Evolutionary conservation across 1,139 yeast genomes (phyloP), one percentile per base, ranked within the genome.

Genomic region (Diutina sp.): DNA sequence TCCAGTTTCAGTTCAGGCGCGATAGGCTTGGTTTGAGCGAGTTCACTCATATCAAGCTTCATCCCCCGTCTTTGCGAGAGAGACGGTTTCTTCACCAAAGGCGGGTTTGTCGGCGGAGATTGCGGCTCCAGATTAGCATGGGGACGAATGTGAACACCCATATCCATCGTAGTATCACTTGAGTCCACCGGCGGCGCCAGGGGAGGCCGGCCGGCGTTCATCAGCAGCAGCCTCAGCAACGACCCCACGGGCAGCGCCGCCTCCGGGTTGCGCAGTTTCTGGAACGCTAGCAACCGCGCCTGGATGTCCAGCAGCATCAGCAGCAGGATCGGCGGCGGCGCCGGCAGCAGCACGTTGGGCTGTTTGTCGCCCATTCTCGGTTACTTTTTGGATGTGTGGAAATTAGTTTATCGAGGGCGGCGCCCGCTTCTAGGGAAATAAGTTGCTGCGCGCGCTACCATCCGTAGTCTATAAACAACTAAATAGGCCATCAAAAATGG

Each of bases 251-350:
- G 51, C 25, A 44, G 46, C 18, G 41, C 41, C 44, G 18, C 45
- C 44, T 50, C 53, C 14, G 18, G 14, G 18, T 32, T 30, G 28
- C 44, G 44, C 53, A 30, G 53, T 64, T 80, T 82, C 65, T 86
- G 93, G 62, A 86, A 85, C 0, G 91, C 91, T 69, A 85, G 70
- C 55, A 87, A 74, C 61, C 90, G 73, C 1, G 93, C 95, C 68
- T 86, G 93, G 57, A 86, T 77, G 61, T 84, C 89, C 44, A 21
- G 21, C 25, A 16, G 16, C 44, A 50, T 30, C 53, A 18, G 44
- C 21, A 44, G 32, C 44, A 32, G 53, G 9, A 50, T 50, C 8
- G 53, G 53, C n/a, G 18, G 11, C n/a, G 53, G 53, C 32, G 53
- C 44, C 53, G 45, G 53, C 53, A 50, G 53, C 53, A 50, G 53